Percentiles rank a stretch among this genome's conserved stretches.
These are phyloP conservation scores for Anaeramoeba ignava DNA, from an alignment of 78 protist species.

Conservation along the genomic window DNA sequence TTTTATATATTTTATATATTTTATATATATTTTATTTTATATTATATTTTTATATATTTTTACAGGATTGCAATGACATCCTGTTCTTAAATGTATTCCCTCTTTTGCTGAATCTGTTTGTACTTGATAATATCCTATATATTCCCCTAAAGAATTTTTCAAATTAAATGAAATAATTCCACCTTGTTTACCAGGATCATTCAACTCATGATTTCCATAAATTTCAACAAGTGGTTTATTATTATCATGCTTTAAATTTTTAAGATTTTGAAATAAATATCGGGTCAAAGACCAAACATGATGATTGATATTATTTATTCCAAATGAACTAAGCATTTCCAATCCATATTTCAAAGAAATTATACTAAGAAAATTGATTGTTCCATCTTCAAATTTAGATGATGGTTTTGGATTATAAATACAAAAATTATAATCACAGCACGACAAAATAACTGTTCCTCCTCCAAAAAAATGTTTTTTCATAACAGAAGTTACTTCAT, in stretches of 20 bases:
- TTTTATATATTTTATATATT: too few species aligned
- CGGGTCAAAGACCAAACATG: slow-evolving; percentile 3
- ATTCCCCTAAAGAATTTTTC: not conserved
- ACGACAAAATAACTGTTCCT: not conserved
- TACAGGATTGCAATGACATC: slow-evolving; percentile 25
- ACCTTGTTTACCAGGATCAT: not conserved
- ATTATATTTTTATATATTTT: too few species aligned
- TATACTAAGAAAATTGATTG: too few species aligned
- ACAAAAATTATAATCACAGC: not conserved
- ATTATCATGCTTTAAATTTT: not conserved
- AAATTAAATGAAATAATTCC: slow-evolving; percentile 9
- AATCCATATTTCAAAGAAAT: not conserved
- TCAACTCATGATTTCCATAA: slow-evolving; percentile 2
- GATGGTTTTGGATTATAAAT: too few species aligned
- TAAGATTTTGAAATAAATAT: not conserved
- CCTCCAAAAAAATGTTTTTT: not conserved
- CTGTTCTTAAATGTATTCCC: slow-evolving; percentile 7
- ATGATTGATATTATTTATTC: not conserved
- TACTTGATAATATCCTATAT: slow-evolving; percentile 9
- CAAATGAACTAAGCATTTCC: not conserved
- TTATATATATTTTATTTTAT: too few species aligned
- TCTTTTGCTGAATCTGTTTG: slow-evolving; percentile 8
- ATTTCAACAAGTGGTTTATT: slow-evolving; percentile 11
- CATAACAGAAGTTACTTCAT: not conserved
- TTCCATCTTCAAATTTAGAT: too few species aligned